A percentile compares a stretch with the other conserved stretches of the same genome.
phyloP scores from a whole-genome alignment of 1,139 yeast species.

The Sugiyamaella neomexicana region DNA sequence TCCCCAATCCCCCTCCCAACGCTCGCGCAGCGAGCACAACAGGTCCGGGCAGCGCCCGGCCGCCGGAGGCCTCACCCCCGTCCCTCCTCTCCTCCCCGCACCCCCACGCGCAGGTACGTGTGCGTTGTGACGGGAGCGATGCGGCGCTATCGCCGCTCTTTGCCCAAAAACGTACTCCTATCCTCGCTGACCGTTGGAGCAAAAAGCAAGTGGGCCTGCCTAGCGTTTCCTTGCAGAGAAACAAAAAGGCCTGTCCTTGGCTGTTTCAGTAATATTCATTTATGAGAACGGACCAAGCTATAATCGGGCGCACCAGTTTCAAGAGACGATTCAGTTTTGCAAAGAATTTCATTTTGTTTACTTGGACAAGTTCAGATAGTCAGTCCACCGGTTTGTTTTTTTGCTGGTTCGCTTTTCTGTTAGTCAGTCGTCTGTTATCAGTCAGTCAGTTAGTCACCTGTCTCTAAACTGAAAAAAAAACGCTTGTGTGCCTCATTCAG shows the following conservation, averaged over 20 bases:
- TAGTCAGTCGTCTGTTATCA: too few relatives aligned
- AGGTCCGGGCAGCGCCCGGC: neutral
- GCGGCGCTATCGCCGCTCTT: neutral
- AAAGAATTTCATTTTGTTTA: too few relatives aligned
- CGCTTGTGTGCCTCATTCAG: too few relatives aligned
- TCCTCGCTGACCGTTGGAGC: constrained; percentile 8
- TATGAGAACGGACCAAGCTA: neutral
- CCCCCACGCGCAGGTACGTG: neutral
- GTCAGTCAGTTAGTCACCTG: too few relatives aligned
- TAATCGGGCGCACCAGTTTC: neutral
- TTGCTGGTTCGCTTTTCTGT: too few relatives aligned
- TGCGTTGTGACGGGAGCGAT: neutral
- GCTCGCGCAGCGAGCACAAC: neutral
- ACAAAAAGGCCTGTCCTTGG: too few relatives aligned
- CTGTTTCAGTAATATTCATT: neutral
- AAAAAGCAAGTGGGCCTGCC: constrained; percentile 6
- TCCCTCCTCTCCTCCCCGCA: neutral
- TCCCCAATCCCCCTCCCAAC: too few relatives aligned
- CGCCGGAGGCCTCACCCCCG: neutral
- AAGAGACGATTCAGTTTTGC: neutral
- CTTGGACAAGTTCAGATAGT: too few relatives aligned
- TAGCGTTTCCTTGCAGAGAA: too few relatives aligned
- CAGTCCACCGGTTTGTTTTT: too few relatives aligned
- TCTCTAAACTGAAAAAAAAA: too few relatives aligned
- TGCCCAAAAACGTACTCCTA: constrained; percentile 1